Conservation (phyloP, 768 basidiomycete species). For the Epithele typhae region DNA sequence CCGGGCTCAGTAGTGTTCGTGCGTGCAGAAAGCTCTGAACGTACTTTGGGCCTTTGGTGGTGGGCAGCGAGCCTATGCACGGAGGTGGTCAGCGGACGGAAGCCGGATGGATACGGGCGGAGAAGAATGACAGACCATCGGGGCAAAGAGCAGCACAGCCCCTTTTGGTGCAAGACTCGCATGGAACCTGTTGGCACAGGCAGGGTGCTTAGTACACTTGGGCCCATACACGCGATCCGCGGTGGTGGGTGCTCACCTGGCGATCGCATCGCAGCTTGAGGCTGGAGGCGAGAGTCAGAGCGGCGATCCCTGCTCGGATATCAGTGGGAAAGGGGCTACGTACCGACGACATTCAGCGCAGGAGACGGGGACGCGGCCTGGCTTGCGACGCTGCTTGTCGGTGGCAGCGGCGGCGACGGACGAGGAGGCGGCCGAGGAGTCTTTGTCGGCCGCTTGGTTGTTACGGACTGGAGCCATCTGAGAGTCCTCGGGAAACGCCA, state of each 20-base stretch:
- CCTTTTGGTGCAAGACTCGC: constrained; percentile 71
- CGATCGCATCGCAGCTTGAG: constrained; percentile 32
- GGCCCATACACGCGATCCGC: neutral
- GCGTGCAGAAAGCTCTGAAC: constrained; percentile 4
- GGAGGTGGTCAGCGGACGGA: neutral
- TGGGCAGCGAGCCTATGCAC: constrained; percentile 44
- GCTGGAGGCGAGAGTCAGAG: constrained; percentile 10
- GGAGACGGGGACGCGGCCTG: constrained; percentile 40
- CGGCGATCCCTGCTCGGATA: neutral
- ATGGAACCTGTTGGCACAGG: constrained; percentile 51
- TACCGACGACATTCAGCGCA: constrained; percentile 33
- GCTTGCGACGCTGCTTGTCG: constrained; percentile 2
- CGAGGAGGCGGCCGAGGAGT: neutral
- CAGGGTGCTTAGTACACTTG: neutral
- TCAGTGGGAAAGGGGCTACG: constrained; percentile 1
- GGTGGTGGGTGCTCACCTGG: constrained; percentile 17
- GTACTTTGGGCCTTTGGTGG: constrained; percentile 62
- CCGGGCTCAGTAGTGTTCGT: neutral
- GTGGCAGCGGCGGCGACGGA: neutral
- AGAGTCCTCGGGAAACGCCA: no score
- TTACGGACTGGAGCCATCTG: neutral
- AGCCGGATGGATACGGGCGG: neutral
- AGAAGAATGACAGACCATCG: constrained; percentile 41
- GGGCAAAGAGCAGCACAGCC: constrained; percentile 79
- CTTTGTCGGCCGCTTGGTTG: neutral